These are phyloP conservation scores for Actinomortierella ambigua DNA, from an alignment of 371 early-diverging fungal genomes.

Conservation along the genomic window DNA sequence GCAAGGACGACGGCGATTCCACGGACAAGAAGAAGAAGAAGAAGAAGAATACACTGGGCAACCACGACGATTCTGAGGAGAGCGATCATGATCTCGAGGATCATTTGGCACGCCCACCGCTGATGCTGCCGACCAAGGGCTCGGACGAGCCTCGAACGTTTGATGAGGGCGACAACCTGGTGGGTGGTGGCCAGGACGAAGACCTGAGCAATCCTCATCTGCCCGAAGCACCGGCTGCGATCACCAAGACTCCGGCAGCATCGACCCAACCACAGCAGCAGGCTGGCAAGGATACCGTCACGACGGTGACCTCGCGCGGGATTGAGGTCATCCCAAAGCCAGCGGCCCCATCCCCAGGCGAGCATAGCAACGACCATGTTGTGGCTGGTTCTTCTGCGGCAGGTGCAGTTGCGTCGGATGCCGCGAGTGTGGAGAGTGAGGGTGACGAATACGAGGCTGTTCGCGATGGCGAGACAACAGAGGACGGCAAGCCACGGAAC, in stretches of 20 bases:
- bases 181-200: conserved; percentile 43
- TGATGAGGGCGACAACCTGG: conserved; percentile 38
- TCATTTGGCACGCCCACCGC: conserved; percentile 22
- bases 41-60: conserved; percentile 4
- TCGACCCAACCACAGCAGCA: neutral
- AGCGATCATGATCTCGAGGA: conserved; percentile 23
- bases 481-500: conserved; percentile 12
- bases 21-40: conserved; percentile 2
- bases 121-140: conserved; percentile 23
- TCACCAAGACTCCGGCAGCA: neutral
- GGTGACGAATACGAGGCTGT: neutral
- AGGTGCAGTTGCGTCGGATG: conserved; percentile 13
- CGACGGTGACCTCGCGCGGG: too few species aligned
- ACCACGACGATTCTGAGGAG: conserved; percentile 20
- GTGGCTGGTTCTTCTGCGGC: neutral
- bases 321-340: too few species aligned
- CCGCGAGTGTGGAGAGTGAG: neutral
- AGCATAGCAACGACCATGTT: too few species aligned
- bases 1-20: conserved; percentile 8
- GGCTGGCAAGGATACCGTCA: too few species aligned
- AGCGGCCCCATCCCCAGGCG: too few species aligned
- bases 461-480: neutral
- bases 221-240: neutral
- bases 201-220: conserved; percentile 5
- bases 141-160: conserved; percentile 27